phyloP scores from a whole-genome alignment of 2,329 filamentous ascomycete species.

The Phyllosticta citrichinensis region DNA sequence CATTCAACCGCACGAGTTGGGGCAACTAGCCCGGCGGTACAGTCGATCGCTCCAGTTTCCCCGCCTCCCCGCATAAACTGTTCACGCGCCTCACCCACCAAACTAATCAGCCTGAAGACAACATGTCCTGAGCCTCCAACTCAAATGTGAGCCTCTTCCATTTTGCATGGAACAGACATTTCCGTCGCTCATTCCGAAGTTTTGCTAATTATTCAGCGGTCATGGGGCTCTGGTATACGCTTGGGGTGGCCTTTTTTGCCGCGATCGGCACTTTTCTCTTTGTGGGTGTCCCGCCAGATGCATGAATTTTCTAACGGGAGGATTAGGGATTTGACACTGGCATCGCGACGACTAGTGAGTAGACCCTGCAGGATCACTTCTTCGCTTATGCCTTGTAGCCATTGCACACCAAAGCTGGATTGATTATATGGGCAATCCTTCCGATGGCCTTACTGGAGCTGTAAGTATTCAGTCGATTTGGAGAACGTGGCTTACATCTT shows the following conservation, averaged over 20 bases:
- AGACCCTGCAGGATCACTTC: not conserved
- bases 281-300: constrained; percentile 15
- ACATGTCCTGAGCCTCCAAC: not conserved
- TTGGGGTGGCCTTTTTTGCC: constrained; percentile 46
- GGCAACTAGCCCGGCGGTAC: not conserved
- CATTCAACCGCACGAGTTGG: not conserved
- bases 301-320: not conserved
- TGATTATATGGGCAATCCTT: constrained; percentile 48
- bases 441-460: constrained; percentile 45
- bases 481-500: not conserved
- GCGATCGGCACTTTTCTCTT: constrained; percentile 51
- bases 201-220: not conserved
- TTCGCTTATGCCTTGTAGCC: constrained; percentile 14
- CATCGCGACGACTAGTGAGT: constrained; percentile 44
- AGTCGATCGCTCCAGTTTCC: not conserved
- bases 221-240: constrained; percentile 36
- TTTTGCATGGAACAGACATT: not conserved
- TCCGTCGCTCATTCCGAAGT: not conserved
- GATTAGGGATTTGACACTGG: constrained; percentile 44
- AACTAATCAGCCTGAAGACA: not conserved
- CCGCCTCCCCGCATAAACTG: not conserved
- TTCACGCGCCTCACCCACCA: not conserved
- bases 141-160: not conserved
- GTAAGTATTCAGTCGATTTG: constrained; percentile 21
- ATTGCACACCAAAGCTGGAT: constrained; percentile 52